Conservation (phyloP, 2,329 filamentous ascomycete species). For the Colletotrichum sp. region DNA sequence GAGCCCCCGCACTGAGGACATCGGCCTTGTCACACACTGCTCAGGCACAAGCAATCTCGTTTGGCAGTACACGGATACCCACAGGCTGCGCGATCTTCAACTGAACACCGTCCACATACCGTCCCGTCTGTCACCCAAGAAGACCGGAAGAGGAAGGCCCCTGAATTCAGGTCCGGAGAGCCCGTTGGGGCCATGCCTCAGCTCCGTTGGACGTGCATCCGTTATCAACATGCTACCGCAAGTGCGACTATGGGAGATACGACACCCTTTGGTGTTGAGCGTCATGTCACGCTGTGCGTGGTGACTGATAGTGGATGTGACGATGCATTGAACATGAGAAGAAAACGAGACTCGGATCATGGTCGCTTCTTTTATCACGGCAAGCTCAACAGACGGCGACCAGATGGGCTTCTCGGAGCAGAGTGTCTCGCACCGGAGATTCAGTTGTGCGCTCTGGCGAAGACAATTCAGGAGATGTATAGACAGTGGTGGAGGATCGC, state of each 20-base stretch:
- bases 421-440: neutral
- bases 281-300: conserved; percentile 9
- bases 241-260: conserved; percentile 1
- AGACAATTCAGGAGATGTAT: neutral
- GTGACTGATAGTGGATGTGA: neutral
- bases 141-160: neutral
- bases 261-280: neutral
- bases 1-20: neutral
- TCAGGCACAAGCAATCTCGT: conserved; percentile 17
- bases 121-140: neutral
- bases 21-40: neutral
- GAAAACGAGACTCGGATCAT: neutral
- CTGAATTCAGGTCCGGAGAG: neutral
- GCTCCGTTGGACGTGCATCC: neutral
- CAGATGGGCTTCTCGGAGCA: neutral
- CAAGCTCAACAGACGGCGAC: neutral
- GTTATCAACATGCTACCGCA: neutral
- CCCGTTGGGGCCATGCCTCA: neutral
- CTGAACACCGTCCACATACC: neutral
- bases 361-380: neutral
- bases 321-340: neutral
- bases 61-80: conserved; percentile 6
- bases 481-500: neutral
- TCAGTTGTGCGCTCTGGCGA: neutral
- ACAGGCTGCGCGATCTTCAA: neutral